phyloP scores from a whole-genome alignment of 2,329 filamentous ascomycete species.

The Eurotiales sp. region DNA sequence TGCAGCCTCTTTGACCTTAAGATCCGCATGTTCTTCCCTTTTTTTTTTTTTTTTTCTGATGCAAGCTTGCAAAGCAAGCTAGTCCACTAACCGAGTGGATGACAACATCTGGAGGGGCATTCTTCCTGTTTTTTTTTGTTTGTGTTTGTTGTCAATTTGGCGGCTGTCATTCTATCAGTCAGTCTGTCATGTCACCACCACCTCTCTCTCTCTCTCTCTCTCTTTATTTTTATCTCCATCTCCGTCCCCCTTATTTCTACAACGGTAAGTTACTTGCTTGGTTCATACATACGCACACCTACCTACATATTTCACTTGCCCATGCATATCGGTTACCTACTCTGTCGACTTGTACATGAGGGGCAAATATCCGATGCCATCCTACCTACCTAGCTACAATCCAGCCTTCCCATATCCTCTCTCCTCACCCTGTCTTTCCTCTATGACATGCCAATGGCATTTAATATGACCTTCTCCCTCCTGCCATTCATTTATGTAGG shows the following conservation, averaged over 20 bases:
- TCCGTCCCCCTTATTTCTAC: background rate
- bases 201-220: conserved; percentile 22
- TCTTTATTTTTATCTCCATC: conserved; percentile 3
- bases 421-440: background rate
- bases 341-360: conserved; percentile 12
- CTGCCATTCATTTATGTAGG: conserved; percentile 4
- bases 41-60: too few relatives aligned
- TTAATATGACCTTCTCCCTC: conserved; percentile 13
- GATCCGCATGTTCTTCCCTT: conserved; percentile 37
- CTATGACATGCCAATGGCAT: conserved; percentile 9
- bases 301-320: background rate
- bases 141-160: background rate
- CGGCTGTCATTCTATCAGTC: conserved; percentile 27
- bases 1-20: conserved; percentile 35
- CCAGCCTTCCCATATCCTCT: background rate
- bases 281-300: background rate
- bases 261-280: conserved; percentile 9
- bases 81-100: conserved; percentile 24
- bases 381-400: conserved; percentile 5
- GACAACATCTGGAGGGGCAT: conserved; percentile 29
- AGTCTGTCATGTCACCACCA: conserved; percentile 38
- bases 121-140: conserved; percentile 6
- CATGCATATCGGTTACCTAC: conserved; percentile 9
- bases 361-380: conserved; percentile 13
- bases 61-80: conserved; percentile 5